Conservation (phyloP, 1,284 basidiomycete species). For the Papiliotrema flavescens region DNA sequence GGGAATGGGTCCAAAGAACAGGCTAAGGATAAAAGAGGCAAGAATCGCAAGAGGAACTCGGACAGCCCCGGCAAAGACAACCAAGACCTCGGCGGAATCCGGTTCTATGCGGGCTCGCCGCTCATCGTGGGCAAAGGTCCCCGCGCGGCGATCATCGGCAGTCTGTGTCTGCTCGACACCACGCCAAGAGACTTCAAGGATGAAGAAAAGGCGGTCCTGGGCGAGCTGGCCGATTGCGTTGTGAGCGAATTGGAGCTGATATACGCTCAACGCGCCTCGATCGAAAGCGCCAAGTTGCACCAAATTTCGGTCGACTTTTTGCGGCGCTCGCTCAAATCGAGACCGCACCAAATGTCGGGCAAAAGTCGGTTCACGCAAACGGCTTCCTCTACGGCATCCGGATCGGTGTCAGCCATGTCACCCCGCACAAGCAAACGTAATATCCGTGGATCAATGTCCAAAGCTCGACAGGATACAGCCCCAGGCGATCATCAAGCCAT, state of each 20-base stretch:
- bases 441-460: too few species aligned
- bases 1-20: neutral
- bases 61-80: too few species aligned
- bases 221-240: slow-evolving; percentile 30
- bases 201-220: slow-evolving; percentile 12
- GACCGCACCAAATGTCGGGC: slow-evolving; percentile 25
- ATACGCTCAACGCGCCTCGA: slow-evolving; percentile 19
- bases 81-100: slow-evolving; percentile 3
- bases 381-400: neutral
- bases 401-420: neutral
- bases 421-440: too few species aligned
- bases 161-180: slow-evolving; percentile 29
- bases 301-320: slow-evolving; percentile 45
- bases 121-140: slow-evolving; percentile 17
- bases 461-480: too few species aligned
- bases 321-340: slow-evolving; percentile 33
- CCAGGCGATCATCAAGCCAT: too few species aligned
- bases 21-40: neutral
- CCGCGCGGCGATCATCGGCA: slow-evolving; percentile 27
- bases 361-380: neutral
- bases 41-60: too few species aligned
- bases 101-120: slow-evolving; percentile 33
- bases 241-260: slow-evolving; percentile 31
- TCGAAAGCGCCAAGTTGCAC: slow-evolving; percentile 31
- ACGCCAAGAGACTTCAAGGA: slow-evolving; percentile 25